Conservation (phyloP, 805 yeast genomes). For the Saccharomycopsis malanga region DNA sequence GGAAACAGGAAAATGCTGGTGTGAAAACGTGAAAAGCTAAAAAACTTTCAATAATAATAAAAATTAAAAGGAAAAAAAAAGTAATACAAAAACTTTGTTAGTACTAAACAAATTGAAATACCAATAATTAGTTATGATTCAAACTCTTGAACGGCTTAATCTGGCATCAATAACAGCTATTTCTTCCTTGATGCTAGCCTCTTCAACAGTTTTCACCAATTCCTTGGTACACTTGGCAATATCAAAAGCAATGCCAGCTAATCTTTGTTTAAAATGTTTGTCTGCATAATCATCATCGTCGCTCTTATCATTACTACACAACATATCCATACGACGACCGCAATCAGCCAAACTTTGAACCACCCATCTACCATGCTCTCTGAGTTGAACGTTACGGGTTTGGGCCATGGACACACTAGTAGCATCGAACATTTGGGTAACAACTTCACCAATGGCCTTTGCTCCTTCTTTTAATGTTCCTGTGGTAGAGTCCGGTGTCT, state of each 20-base stretch:
- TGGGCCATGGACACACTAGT: conserved; percentile 84
- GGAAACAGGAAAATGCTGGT: too few relatives aligned
- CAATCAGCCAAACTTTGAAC: conserved; percentile 83
- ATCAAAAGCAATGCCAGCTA: conserved; percentile 94
- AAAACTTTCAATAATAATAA: too few relatives aligned
- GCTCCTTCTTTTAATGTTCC: conserved; percentile 70
- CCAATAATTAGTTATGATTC: neutral
- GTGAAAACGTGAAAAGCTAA: too few relatives aligned
- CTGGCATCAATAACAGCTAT: conserved; percentile 74
- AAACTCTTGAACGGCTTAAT: conserved; percentile 26
- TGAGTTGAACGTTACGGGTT: conserved; percentile 74
- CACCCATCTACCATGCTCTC: conserved; percentile 89
- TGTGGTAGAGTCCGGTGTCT: conserved; percentile 67
- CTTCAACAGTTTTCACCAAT: conserved; percentile 91
- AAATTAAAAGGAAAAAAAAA: too few relatives aligned
- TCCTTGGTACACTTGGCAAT: conserved; percentile 95
- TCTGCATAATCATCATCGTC: conserved; percentile 67
- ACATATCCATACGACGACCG: conserved; percentile 67
- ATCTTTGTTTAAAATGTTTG: conserved; percentile 81
- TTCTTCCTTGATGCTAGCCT: conserved; percentile 82
- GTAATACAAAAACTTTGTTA: too few relatives aligned
- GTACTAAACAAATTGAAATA: neutral
- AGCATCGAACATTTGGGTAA: conserved; percentile 82
- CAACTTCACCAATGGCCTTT: conserved; percentile 67
- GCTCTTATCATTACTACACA: conserved; percentile 42